A percentile compares a stretch with the other conserved stretches of the same genome.
Evolutionary conservation across 129 eudicot species (phyloP).

Genomic region (Helichrysum umbraculigerum): DNA sequence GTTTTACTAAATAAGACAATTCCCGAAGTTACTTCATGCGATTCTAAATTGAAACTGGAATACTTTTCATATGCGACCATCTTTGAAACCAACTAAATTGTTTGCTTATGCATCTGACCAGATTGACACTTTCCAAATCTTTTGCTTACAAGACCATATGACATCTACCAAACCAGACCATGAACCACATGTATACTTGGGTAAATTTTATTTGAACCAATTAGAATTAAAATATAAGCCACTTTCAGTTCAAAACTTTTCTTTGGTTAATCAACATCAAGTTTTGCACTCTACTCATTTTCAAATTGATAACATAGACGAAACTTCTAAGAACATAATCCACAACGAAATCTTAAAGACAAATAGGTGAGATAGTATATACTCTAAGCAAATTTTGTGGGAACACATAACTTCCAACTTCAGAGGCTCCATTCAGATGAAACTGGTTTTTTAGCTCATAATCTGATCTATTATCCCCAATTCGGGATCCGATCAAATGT

Average conservation of each 20-base stretch:
- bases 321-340: neutral
- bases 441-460: neutral
- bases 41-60: no score
- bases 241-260: neutral
- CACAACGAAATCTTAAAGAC: neutral
- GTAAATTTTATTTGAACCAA: no score
- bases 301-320: neutral
- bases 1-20: no score
- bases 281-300: neutral
- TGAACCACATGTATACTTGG: neutral
- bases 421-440: neutral
- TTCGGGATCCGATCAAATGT: conserved; percentile 34
- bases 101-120: neutral
- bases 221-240: neutral
- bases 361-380: neutral
- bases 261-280: neutral
- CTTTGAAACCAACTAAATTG: no score
- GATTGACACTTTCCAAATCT: neutral
- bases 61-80: no score
- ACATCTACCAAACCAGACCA: no score
- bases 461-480: conserved; percentile 3
- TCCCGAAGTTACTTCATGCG: neutral
- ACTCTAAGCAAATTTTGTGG: neutral
- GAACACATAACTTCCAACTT: neutral
- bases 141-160: no score